Evolutionary conservation across 2,329 filamentous ascomycete species (phyloP).

Genomic region (Trichophaea hybrida): DNA sequence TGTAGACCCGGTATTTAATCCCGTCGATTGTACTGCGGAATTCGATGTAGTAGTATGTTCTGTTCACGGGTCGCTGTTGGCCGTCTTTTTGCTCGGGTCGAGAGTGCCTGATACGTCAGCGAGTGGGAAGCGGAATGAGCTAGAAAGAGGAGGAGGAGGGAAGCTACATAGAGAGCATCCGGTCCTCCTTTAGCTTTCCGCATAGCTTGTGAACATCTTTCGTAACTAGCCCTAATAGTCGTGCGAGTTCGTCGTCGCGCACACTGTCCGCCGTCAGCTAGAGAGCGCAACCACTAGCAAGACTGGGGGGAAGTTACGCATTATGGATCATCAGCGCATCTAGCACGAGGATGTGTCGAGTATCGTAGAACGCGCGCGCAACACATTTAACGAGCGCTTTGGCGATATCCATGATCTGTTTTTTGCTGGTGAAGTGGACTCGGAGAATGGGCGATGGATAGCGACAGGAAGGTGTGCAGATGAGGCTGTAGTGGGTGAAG

Average conservation of each 20-base stretch:
- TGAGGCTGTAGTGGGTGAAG: too few species aligned
- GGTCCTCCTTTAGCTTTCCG: conserved; percentile 69
- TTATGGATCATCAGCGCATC: conserved; percentile 65
- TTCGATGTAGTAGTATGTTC: conserved; percentile 95
- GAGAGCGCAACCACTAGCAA: conserved; percentile 28
- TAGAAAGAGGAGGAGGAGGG: background rate
- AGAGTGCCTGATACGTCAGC: conserved; percentile 42
- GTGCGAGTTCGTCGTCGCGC: conserved; percentile 74
- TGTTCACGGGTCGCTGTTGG: conserved; percentile 64
- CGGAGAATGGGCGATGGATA: background rate
- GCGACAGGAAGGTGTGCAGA: background rate
- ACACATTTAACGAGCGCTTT: conserved; percentile 75
- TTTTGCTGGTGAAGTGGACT: background rate
- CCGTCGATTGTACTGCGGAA: conserved; percentile 88
- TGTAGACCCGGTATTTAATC: conserved; percentile 86
- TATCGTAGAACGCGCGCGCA: conserved; percentile 73
- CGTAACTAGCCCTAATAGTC: conserved; percentile 73
- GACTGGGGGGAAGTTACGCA: conserved; percentile 35
- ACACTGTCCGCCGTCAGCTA: background rate
- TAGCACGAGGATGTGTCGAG: conserved; percentile 66
- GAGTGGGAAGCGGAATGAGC: conserved; percentile 3
- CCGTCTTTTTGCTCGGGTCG: conserved; percentile 67
- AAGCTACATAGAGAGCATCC: conserved; percentile 64
- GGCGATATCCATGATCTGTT: conserved; percentile 41
- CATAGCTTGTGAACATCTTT: conserved; percentile 87